phyloP scores from a whole-genome alignment of 73 alveolate genomes.

The Tetrahymena elliotti region DNA sequence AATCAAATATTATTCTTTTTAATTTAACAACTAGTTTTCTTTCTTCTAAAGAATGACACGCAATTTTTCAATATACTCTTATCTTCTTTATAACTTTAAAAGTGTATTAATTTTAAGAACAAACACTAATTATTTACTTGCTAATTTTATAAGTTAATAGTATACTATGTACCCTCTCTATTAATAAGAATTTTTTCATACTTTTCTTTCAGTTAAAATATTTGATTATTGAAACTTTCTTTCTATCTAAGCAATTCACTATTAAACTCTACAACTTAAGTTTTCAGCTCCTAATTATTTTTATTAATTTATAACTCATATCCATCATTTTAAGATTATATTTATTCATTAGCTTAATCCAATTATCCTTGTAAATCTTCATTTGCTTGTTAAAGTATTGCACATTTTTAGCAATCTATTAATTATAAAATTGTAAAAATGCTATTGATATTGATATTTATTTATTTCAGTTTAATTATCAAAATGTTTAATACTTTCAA shows the following conservation, averaged over 20 bases:
- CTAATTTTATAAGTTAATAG: neutral
- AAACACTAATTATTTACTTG: neutral
- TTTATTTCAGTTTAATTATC: neutral
- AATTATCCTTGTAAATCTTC: neutral
- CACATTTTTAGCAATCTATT: neutral
- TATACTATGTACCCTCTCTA: neutral
- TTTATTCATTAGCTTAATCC: neutral
- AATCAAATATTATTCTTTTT: neutral
- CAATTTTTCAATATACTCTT: neutral
- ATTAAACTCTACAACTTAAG: neutral
- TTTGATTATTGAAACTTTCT: neutral
- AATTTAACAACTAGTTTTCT: neutral
- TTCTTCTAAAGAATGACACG: neutral
- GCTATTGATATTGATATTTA: no score
- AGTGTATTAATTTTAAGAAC: neutral
- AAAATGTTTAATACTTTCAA: neutral
- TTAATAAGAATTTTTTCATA: neutral
- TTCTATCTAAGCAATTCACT: neutral
- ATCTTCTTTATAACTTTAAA: neutral
- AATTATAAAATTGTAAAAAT: neutral
- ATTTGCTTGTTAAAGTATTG: neutral
- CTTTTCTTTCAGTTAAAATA: neutral
- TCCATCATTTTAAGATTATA: neutral
- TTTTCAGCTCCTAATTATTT: neutral
- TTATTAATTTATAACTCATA: neutral